Evolutionary conservation across 495 filamentous ascomycete species (phyloP), one percentile per base, ranked within the genome.

Genomic region (Xylaria acuta): DNA sequence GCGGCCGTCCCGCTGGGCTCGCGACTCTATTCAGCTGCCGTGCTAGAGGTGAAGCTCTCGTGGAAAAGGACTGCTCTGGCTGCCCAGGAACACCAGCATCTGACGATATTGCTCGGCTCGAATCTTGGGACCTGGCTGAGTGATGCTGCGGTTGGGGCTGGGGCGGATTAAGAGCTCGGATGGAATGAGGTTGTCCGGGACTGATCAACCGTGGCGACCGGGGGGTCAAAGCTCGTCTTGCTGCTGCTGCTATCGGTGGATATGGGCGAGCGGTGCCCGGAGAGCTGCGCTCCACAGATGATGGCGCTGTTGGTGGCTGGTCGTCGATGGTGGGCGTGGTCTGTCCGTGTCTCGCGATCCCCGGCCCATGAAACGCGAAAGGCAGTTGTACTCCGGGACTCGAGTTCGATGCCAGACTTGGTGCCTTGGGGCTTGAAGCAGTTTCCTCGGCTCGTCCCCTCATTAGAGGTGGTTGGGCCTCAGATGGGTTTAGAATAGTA

Each of bases 141-240:
- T 80, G 75, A 56, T 76, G 78, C 34, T 80, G 70, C 16, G 76
- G 65, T 56, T 90, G 88, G 27, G 83, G 81, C 60, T 89, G 88
- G 27, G 83, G 83, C 6, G 84, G 75, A 73, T 86, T 86, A 11
- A 86, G 79, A 8, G 80, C 79, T 41, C 80, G 80, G n/a, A 82
- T 78, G 49, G 85, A 85, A 8, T 82, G 82, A 36, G 83, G 81
- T 43, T 85, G 83, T 27, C 82, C 79, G 18, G 82, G 51, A 69
- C 84, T 83, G 18, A 80, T 77, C 18, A 87, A 83, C 27, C 85
- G 81, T 38, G 92, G 91, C 20, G 92, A 93, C 69, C 85, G 85
- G 27, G 92, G 91, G 43, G 88, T 90, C 75, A 92, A 83, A n/a
- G 90, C 85, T 67, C 85, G 85, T 62, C 89, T 85, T 27, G 80